These are phyloP conservation scores for Ophiosphaerella narmari DNA, from an alignment of 2,329 filamentous ascomycete genomes.

Conservation along the genomic window DNA sequence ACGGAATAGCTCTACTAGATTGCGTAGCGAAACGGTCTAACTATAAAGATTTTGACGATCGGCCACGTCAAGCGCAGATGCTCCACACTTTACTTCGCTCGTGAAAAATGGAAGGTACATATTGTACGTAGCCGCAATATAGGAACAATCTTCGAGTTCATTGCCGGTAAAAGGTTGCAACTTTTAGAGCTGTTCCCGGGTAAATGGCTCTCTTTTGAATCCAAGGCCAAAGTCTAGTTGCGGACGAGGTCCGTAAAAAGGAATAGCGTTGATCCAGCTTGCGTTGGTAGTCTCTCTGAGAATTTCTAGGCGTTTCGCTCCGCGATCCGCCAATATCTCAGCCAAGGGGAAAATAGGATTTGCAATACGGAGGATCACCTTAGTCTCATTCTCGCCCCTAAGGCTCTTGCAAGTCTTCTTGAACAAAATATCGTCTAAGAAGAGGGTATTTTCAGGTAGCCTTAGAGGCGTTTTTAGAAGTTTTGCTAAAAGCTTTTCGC, in stretches of 20 bases:
- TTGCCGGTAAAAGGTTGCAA: slow-evolving; percentile 28
- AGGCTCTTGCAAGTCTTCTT: slow-evolving; percentile 28
- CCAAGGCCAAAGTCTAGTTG: slow-evolving; percentile 22
- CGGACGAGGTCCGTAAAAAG: slow-evolving; percentile 17
- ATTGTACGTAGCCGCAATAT: slow-evolving; percentile 50
- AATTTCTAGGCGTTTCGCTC: slow-evolving; percentile 16
- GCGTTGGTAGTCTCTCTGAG: slow-evolving; percentile 17
- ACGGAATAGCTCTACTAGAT: slow-evolving; percentile 22
- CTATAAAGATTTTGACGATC: slow-evolving; percentile 19
- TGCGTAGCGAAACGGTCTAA: slow-evolving; percentile 19
- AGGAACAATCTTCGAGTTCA: slow-evolving; percentile 39
- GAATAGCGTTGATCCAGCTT: slow-evolving; percentile 13
- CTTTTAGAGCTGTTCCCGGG: slow-evolving; percentile 17
- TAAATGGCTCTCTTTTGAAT: slow-evolving; percentile 1
- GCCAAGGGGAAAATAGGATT: slow-evolving; percentile 15
- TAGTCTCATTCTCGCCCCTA: slow-evolving; percentile 23
- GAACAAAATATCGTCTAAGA: slow-evolving; percentile 9
- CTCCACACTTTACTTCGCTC: slow-evolving; percentile 54
- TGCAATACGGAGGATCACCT: slow-evolving; percentile 15
- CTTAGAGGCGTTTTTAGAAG: slow-evolving; percentile 1
- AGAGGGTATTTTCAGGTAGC: not conserved
- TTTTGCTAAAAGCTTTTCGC: slow-evolving; percentile 5
- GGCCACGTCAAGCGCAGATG: slow-evolving; percentile 32
- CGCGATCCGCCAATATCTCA: slow-evolving; percentile 10
- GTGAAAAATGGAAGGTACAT: slow-evolving; percentile 33